Base-by-base conservation (phyloP, 139 green algal genomes). In the Closterium sp. region DNA sequence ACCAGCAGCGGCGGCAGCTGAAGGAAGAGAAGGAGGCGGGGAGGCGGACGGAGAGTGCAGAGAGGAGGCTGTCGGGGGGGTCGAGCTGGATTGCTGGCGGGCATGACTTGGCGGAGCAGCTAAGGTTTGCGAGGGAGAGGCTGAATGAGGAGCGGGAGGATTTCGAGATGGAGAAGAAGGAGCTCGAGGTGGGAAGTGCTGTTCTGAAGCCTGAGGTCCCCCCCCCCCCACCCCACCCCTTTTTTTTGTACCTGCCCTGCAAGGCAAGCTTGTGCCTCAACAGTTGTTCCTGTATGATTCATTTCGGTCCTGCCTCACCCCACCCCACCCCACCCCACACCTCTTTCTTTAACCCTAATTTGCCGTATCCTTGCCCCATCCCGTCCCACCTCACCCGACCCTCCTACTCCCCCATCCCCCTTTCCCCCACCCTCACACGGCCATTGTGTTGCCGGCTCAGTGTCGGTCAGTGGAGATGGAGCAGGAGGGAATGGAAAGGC, bases 81-180 rank as follows among this genome's bases (percentile, higher is more conserved):
- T 32, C 28, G 85, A 87, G 85, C 85, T 32, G 85, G 28, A 87
- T 87, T 29, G 85, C 28, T 30, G 85, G 85, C 10, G 85, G 85
- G 17, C 62, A 79, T 79, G 62, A 79, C 10, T 24, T 87, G 85
- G 85, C 28, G 85, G 28, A 87, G 85, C 85, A 87, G 85, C 85
- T 87, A 9, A 27, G 85, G 85, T 30, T 31, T 21, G 85, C 85
- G 10, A 30, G 28, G 85, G 85, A 87, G 28, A 30, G 85, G 85
- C n/a, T 87, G n/a, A 30, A 31, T 31, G 85, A 87, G 21, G 85
- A 87, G 85, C n/a, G 85, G 85, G 85, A 87, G n/a, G 85, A 87
- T 22, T 31, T 87, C 22, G 28, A 87, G 28, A 30, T 87, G n/a
- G 21, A 87, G 28, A 87, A 31, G 85, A 30, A 87, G 28, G 85